Evolutionary conservation across 73 alveolate genomes (phyloP).

Genomic region (Symbiodinium natans): DNA sequence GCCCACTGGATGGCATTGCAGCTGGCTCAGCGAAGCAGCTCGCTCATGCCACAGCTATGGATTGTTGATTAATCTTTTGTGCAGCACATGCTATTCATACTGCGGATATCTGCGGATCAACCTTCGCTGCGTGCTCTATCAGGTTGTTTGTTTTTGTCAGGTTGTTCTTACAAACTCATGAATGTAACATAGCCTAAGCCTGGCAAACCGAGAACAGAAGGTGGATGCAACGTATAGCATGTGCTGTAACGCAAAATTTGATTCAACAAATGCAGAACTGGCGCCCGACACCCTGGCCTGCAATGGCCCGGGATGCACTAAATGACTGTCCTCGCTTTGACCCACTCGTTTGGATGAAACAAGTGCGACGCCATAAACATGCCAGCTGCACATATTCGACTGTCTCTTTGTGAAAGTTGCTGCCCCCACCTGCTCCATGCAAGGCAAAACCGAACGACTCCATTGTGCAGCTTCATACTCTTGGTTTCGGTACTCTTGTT

Average conservation of each 20-base stretch:
- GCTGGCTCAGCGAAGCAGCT: too few species aligned
- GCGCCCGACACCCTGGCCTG: background rate
- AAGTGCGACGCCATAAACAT: background rate
- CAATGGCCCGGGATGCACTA: background rate
- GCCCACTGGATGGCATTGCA: conserved; percentile 76
- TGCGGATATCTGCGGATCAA: background rate
- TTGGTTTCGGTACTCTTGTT: background rate
- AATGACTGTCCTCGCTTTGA: background rate
- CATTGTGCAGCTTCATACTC: too few species aligned
- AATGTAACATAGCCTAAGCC: too few species aligned
- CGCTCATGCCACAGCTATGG: too few species aligned
- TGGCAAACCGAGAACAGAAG: too few species aligned
- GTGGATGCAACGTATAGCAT: too few species aligned
- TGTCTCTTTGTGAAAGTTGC: background rate
- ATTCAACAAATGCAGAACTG: too few species aligned
- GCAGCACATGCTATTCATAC: too few species aligned
- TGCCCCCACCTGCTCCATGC: background rate
- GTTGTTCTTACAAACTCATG: too few species aligned
- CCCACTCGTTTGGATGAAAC: background rate
- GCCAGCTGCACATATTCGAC: background rate
- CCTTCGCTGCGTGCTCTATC: background rate
- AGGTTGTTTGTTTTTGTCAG: background rate
- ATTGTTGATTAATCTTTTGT: too few species aligned
- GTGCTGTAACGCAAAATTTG: too few species aligned
- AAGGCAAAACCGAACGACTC: background rate